These are phyloP conservation scores for Fusarium dimerum DNA, from an alignment of 2,329 filamentous ascomycete species.

Conservation along the genomic window DNA sequence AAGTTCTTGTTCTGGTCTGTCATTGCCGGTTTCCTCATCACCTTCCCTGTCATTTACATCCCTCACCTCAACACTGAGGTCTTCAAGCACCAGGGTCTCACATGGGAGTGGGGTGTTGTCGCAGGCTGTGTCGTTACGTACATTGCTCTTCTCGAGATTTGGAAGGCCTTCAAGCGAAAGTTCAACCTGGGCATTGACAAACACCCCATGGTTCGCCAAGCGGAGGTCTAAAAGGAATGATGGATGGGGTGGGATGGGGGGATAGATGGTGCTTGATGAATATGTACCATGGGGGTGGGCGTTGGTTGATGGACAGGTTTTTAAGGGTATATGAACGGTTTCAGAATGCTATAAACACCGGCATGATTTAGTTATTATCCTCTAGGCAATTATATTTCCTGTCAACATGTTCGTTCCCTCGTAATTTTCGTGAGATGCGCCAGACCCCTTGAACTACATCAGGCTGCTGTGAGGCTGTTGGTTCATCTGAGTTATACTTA, in stretches of 20 bases:
- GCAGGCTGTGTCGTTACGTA: conserved; percentile 60
- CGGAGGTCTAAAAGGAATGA: conserved; percentile 17
- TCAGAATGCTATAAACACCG: conserved; percentile 26
- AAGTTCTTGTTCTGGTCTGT: conserved; percentile 67
- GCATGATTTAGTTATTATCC: conserved; percentile 32
- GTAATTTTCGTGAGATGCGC: background rate
- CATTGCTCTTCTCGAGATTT: conserved; percentile 63
- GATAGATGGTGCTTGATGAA: background rate
- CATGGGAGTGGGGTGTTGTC: conserved; percentile 74
- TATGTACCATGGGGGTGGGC: background rate
- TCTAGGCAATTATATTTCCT: conserved; percentile 31
- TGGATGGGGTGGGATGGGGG: background rate
- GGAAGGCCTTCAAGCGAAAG: conserved; percentile 68
- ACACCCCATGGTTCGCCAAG: conserved; percentile 18
- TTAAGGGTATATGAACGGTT: conserved; percentile 28
- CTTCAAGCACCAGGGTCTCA: conserved; percentile 69
- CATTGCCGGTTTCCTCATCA: conserved; percentile 58
- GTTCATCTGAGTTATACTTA: background rate
- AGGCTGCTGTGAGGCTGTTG: too few species aligned
- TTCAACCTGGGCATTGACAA: conserved; percentile 38
- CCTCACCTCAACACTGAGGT: conserved; percentile 65
- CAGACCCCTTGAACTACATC: too few species aligned
- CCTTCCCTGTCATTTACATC: conserved; percentile 67
- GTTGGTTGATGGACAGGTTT: conserved; percentile 29
- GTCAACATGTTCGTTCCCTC: conserved; percentile 10